A percentile compares a stretch with the other conserved stretches of the same genome.
Conservation (phyloP, 768 basidiomycete genomes). For the Flagelloscypha sp. region DNA sequence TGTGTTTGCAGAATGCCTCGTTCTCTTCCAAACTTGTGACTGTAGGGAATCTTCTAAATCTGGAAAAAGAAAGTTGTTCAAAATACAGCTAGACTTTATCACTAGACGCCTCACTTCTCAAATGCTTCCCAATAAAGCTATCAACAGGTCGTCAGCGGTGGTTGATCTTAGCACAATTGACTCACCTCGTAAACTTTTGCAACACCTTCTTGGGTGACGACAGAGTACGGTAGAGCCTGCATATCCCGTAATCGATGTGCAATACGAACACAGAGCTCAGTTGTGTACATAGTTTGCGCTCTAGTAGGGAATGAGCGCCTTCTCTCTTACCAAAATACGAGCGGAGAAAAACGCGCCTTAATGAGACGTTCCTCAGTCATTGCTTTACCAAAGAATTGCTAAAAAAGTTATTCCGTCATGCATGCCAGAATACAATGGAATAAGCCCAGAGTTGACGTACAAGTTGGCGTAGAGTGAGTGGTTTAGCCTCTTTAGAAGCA, state of each 20-base stretch:
- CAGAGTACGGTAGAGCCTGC: slow-evolving; percentile 78
- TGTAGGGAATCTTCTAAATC: slow-evolving; percentile 66
- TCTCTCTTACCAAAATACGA: neutral
- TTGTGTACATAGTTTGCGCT: slow-evolving; percentile 88
- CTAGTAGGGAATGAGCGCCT: slow-evolving; percentile 26
- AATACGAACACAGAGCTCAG: slow-evolving; percentile 81
- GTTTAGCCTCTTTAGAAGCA: slow-evolving; percentile 64
- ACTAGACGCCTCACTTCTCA: slow-evolving; percentile 48
- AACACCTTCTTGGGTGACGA: slow-evolving; percentile 79
- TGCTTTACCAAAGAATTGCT: slow-evolving; percentile 83
- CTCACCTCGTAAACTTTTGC: slow-evolving; percentile 78
- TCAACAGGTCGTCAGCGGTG: slow-evolving; percentile 3
- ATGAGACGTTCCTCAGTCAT: slow-evolving; percentile 74
- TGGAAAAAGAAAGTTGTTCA: slow-evolving; percentile 18
- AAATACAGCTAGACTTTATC: neutral
- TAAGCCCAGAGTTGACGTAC: slow-evolving; percentile 29
- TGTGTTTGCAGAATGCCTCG: slow-evolving; percentile 66
- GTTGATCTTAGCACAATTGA: slow-evolving; percentile 3
- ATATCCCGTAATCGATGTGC: slow-evolving; percentile 83
- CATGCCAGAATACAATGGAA: slow-evolving; percentile 1
- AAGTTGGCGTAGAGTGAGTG: slow-evolving; percentile 71
- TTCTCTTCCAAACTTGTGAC: slow-evolving; percentile 72
- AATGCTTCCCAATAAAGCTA: slow-evolving; percentile 85
- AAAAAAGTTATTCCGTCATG: neutral
- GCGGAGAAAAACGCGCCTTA: slow-evolving; percentile 39